Percentiles rank a stretch among this genome's conserved stretches.
These are phyloP conservation scores for Streptanthus diversifolius DNA, from an alignment of 345 rosid genomes.

Conservation along the genomic window DNA sequence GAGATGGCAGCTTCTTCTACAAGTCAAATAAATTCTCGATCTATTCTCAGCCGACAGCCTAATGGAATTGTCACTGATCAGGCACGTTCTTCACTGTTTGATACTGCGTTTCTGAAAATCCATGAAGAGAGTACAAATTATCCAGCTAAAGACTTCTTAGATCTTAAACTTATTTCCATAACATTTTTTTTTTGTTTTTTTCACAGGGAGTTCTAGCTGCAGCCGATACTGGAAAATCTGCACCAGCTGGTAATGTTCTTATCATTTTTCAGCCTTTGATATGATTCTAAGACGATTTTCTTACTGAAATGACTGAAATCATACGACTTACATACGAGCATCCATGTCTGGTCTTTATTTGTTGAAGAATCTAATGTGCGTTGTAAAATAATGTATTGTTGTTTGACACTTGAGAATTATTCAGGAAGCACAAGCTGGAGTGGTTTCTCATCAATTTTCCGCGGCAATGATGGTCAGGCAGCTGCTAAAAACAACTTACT, in stretches of 20 bases:
- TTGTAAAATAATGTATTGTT: not conserved
- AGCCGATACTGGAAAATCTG: conserved; percentile 52
- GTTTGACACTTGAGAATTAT: not conserved
- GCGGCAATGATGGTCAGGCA: conserved; percentile 54
- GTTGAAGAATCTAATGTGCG: not conserved
- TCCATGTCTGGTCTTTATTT: not conserved
- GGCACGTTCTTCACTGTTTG: conserved; percentile 38
- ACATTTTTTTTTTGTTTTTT: too few species aligned
- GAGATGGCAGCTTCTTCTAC: conserved; percentile 56
- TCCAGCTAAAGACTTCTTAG: not conserved
- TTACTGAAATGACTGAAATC: not conserved
- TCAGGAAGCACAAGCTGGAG: conserved; percentile 67
- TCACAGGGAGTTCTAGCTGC: conserved; percentile 52
- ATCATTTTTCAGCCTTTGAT: not conserved
- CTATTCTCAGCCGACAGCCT: conserved; percentile 69
- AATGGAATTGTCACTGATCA: conserved; percentile 80
- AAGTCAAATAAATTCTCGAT: conserved; percentile 61
- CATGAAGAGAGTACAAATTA: not conserved
- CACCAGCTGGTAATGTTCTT: conserved; percentile 52
- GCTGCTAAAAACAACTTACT: conserved; percentile 52
- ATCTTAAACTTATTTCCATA: not conserved
- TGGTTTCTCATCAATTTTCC: conserved; percentile 79
- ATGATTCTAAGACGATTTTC: not conserved
- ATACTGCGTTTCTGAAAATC: not conserved
- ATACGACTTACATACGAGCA: not conserved